phyloP scores from a whole-genome alignment of 805 yeast genomes.

The Barnettozyma sucrosica region DNA sequence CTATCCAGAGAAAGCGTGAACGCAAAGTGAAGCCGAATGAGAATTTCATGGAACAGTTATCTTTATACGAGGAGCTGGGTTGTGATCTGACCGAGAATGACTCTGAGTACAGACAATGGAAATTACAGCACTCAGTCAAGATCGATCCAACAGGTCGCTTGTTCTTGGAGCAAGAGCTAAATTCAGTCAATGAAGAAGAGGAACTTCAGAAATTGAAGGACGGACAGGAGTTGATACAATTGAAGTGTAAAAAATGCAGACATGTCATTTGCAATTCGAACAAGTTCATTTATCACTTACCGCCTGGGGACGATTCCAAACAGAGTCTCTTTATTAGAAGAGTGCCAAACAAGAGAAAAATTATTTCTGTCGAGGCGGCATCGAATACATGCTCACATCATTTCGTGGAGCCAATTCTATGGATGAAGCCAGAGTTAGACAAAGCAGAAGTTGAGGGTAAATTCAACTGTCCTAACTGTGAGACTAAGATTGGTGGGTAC shows the following conservation, averaged over 20 bases:
- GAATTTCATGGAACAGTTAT: constrained; percentile 67
- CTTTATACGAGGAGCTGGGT: constrained; percentile 47
- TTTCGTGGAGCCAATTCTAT: constrained; percentile 80
- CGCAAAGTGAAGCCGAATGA: constrained; percentile 60
- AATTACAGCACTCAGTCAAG: constrained; percentile 31
- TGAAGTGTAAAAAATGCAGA: constrained; percentile 84
- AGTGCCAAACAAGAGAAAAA: constrained; percentile 55
- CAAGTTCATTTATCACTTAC: constrained; percentile 58
- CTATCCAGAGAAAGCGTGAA: constrained; percentile 60
- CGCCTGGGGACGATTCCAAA: constrained; percentile 58
- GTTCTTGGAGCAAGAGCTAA: constrained; percentile 25
- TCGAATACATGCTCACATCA: constrained; percentile 70
- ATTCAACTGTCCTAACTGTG: constrained; percentile 79
- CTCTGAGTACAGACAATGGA: constrained; percentile 39
- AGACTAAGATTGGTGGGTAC: constrained; percentile 82
- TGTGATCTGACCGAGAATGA: constrained; percentile 28
- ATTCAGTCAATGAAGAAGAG: constrained; percentile 14
- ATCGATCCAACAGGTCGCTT: constrained; percentile 37
- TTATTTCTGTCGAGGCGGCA: constrained; percentile 52
- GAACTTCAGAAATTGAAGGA: constrained; percentile 24
- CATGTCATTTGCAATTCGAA: constrained; percentile 56
- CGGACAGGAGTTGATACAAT: constrained; percentile 29
- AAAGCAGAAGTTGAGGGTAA: constrained; percentile 80
- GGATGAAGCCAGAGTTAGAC: constrained; percentile 84
- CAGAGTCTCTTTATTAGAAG: constrained; percentile 62